Percentiles rank a stretch among this genome's conserved stretches.
Conservation (phyloP, 108 stramenopile genomes). For the Nitzschia palea region DNA sequence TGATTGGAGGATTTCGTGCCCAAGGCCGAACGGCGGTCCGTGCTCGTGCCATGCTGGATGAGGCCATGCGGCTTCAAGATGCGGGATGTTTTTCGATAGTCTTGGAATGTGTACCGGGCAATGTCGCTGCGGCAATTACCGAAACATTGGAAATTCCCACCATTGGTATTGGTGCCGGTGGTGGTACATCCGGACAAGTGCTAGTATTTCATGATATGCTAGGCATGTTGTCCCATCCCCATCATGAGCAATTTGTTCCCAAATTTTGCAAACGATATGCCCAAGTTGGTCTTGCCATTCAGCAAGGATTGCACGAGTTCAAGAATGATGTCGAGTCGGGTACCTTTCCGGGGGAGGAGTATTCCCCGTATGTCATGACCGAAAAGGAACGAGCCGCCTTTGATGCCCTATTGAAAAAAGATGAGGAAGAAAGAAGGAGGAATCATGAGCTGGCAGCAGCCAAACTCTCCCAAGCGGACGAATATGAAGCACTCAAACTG, state of each 20-base stretch:
- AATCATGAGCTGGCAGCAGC: constrained; percentile 53
- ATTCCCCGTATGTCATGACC: constrained; percentile 92
- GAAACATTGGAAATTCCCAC: constrained; percentile 95
- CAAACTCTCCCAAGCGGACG: constrained; percentile 63
- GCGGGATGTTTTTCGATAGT: constrained; percentile 96
- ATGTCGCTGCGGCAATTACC: constrained; percentile 91
- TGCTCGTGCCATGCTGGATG: constrained; percentile 84
- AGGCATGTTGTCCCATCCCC: constrained; percentile 95
- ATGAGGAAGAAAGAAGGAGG: constrained; percentile 52
- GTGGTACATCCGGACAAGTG: constrained; percentile 89
- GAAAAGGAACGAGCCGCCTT: constrained; percentile 65
- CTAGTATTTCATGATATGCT: constrained; percentile 99
- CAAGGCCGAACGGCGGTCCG: constrained; percentile 94
- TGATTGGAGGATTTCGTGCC: constrained; percentile 96
- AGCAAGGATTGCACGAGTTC: constrained; percentile 84
- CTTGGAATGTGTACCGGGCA: constrained; percentile 95
- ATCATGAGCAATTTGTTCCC: constrained; percentile 96
- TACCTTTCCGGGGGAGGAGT: constrained; percentile 86
- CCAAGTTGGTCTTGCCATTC: constrained; percentile 87
- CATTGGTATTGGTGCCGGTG: constrained; percentile 98
- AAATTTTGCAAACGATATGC: constrained; percentile 98
- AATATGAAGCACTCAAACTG: constrained; percentile 78
- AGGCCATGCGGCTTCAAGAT: constrained; percentile 93
- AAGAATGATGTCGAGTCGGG: constrained; percentile 92
- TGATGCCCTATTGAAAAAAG: constrained; percentile 57